Evolutionary conservation across 176 grass and related monocot species (phyloP), one percentile per base, ranked within the genome.

Genomic region (Zoysia japonica): DNA sequence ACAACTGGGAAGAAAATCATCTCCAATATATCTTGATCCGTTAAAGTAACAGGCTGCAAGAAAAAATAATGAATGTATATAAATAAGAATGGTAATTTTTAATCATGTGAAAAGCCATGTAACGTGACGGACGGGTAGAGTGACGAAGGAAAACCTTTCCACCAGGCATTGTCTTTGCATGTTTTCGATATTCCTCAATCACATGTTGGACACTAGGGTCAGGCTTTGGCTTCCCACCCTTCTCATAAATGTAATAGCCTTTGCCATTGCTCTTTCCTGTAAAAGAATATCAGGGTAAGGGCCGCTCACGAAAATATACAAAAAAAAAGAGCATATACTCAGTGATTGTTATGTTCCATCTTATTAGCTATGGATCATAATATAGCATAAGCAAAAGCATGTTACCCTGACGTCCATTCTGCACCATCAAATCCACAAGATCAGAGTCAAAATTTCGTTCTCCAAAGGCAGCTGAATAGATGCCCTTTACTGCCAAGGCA

Each of bases 1-100:
- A 98, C 81, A 70, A 90, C 88, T 68, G 95, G 92, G 80, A 98
- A 98, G 86, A 98, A 98, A 87, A 98, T 83, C 92, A 98, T 98
- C 84, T 94, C 95, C 85, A 94, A 41, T 62, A 98, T 78, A 3
- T 94, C 95, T 83, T 89, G 87, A 71, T 94, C 84, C 1, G 83
- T 89, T 67, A 99, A 72, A 71, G 43, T 89, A 74, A 91, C 93
- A 55, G 92, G 71, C 95, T 98, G 78, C 55, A 90, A 83, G 60
- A 54, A 85, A 84, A 3, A 49, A 28, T 28, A 28, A 28, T 28
- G 54, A 74, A 83, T 67, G 42, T 46, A 2, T 12, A 47, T 10
- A 43, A 40, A 71, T 78, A 53, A 90, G 64, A 9, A 55, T 38
- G 2, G 0, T 5, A 80, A 60, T 17, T 84, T 44, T 85, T 47